phyloP scores from a whole-genome alignment of 2,329 filamentous ascomycete species.

The Tolypocladium tropicale region DNA sequence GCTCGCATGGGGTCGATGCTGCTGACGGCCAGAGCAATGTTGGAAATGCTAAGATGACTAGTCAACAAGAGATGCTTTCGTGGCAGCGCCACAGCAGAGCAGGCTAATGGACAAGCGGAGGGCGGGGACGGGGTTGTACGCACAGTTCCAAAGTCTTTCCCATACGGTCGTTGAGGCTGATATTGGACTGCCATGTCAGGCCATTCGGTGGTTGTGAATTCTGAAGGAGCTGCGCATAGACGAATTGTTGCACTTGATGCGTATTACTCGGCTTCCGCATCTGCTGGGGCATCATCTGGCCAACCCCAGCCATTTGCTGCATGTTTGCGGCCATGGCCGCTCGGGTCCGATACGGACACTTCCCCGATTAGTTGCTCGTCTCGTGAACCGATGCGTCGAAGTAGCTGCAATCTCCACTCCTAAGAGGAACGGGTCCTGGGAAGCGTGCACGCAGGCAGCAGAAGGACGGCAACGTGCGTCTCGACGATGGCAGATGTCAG shows the following conservation, averaged over 20 bases:
- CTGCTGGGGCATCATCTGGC: constrained; percentile 35
- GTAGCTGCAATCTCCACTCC: neutral
- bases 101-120: neutral
- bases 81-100: neutral
- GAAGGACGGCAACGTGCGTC: neutral
- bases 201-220: constrained; percentile 19
- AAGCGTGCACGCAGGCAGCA: neutral
- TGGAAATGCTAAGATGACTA: constrained; percentile 32
- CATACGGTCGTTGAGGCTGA: constrained; percentile 29
- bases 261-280: constrained; percentile 19
- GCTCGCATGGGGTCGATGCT: constrained; percentile 29
- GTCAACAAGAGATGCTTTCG: constrained; percentile 4
- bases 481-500: neutral
- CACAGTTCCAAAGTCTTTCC: constrained; percentile 33
- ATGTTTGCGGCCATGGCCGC: constrained; percentile 52
- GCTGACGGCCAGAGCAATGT: constrained; percentile 36
- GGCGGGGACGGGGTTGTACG: constrained; percentile 8
- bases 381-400: neutral
- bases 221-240: constrained; percentile 29
- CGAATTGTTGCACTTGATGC: constrained; percentile 23
- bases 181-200: constrained; percentile 28
- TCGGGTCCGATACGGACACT: constrained; percentile 8
- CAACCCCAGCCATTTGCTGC: constrained; percentile 42
- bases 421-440: neutral
- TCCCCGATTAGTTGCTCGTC: constrained; percentile 8